Conservation (phyloP, 148 eudicot species). For the Hydrangea macrophylla region DNA sequence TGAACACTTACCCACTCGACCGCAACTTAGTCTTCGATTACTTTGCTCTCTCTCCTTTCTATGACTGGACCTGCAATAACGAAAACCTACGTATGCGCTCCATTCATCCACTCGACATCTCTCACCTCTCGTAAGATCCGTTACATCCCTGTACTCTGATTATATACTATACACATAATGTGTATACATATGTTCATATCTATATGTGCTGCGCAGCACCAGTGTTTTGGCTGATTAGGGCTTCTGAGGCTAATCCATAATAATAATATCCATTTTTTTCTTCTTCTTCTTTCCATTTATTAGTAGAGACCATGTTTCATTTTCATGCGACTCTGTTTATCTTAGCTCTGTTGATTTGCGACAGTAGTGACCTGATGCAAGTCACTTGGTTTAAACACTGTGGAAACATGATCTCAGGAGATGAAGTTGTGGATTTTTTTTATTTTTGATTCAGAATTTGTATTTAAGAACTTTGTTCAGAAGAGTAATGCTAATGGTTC, state of each 20-base stretch:
- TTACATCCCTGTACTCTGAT: too few relatives aligned
- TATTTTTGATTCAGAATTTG: background rate
- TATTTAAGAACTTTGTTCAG: background rate
- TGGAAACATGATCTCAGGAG: background rate
- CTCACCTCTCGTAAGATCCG: slow-evolving; percentile 75
- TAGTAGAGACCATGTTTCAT: background rate
- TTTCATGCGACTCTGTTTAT: background rate
- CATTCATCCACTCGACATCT: slow-evolving; percentile 77
- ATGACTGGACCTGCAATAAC: slow-evolving; percentile 77
- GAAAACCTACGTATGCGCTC: slow-evolving; percentile 69
- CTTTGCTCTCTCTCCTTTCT: slow-evolving; percentile 89
- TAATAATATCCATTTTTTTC: background rate
- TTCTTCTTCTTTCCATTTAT: background rate
- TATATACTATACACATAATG: background rate
- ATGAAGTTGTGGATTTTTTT: background rate
- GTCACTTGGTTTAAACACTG: background rate
- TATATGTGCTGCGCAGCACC: background rate
- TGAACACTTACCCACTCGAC: slow-evolving; percentile 77
- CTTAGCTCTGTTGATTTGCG: background rate
- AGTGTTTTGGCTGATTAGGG: background rate
- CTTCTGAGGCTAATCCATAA: background rate
- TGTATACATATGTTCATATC: background rate
- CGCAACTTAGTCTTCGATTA: slow-evolving; percentile 88
- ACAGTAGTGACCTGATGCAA: background rate
- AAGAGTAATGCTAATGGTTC: too few relatives aligned